phyloP scores from a whole-genome alignment of 1,139 yeast species.

The Diutina ranongensis region DNA sequence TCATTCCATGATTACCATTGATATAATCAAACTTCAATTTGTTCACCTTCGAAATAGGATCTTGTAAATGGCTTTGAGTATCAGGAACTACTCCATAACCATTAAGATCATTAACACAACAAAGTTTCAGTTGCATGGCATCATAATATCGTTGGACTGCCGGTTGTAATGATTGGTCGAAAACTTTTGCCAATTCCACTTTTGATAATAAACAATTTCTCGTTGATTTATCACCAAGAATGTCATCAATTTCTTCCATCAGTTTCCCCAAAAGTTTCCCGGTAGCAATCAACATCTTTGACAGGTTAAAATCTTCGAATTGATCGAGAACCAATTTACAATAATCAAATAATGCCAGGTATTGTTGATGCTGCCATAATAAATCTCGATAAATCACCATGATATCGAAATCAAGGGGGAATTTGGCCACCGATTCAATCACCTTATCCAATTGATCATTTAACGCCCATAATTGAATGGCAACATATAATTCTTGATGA shows the following conservation, averaged over 20 bases:
- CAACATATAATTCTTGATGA: slow-evolving; percentile 52
- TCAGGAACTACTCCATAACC: background rate
- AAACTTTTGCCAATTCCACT: slow-evolving; percentile 30
- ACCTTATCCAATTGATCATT: background rate
- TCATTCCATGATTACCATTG: background rate
- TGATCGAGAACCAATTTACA: slow-evolving; percentile 9
- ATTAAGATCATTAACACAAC: slow-evolving; percentile 47
- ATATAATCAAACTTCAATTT: background rate
- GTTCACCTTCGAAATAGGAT: background rate
- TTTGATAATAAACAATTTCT: slow-evolving; percentile 49
- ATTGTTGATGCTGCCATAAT: background rate
- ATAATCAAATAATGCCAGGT: background rate
- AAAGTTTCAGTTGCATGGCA: slow-evolving; percentile 37
- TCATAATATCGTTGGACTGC: slow-evolving; percentile 32
- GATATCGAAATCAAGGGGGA: background rate
- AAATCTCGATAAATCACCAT: slow-evolving; percentile 1
- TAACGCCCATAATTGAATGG: slow-evolving; percentile 3
- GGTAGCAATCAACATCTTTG: slow-evolving; percentile 42
- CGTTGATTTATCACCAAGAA: slow-evolving; percentile 18
- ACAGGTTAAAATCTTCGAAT: slow-evolving; percentile 50
- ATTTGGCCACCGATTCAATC: background rate
- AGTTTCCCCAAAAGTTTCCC: slow-evolving; percentile 20
- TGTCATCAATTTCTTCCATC: slow-evolving; percentile 15
- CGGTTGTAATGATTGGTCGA: slow-evolving; percentile 12
- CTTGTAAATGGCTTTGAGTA: background rate